Evolutionary conservation across 441 rosid species (phyloP), one percentile per base, ranked within the genome.

Genomic region (Manihot esculenta): DNA sequence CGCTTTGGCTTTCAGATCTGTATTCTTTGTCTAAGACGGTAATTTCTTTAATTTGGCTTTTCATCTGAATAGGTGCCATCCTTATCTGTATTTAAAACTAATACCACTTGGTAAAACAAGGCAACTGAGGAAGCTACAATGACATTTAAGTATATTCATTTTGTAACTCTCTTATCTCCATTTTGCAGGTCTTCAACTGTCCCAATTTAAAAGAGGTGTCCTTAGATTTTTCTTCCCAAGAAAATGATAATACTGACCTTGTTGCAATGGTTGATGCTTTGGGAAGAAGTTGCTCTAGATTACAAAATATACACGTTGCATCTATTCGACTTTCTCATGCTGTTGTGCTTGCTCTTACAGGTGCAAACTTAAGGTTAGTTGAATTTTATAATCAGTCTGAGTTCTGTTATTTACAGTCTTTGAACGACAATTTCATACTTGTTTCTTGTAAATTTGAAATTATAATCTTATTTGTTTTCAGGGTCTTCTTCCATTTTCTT

Each of bases 1-100:
- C 86, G 2, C 87, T 95, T 38, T 95, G 98, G 98, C 97, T 95
- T 63, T 86, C 97, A 20, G 91, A 87, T 73, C 95, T 91, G 71
- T 64, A 76, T 74, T 91, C 95, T 64, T 87, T 91, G 14, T 85
- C 97, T 3, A 91, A 87, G 82, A 89, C 77, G 98, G 98, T 93
- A 84, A 69, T 30, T 58, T 58, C 15, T 30, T 7, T n/a, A n/a
- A n/a, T n/a, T 62, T 15, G 23, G 38, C 5, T 20, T 48, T 26
- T 66, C 5, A 21, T 17, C 48, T 33, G 15, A 54, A 62, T 26
- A 10, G 38, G 49, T 56, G 9, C 26, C 24, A 42, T 49, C 4
- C 27, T 38, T 62, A 3, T 48, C 44, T 53, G 26, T 18, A 30
- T 55, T 21, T 38, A 24, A 51, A 26, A 8, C 42, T 23, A 10